Percentiles rank a stretch among this genome's conserved stretches.
Conservation (phyloP, 2,329 filamentous ascomycete species). For the Penicillium sp. region DNA sequence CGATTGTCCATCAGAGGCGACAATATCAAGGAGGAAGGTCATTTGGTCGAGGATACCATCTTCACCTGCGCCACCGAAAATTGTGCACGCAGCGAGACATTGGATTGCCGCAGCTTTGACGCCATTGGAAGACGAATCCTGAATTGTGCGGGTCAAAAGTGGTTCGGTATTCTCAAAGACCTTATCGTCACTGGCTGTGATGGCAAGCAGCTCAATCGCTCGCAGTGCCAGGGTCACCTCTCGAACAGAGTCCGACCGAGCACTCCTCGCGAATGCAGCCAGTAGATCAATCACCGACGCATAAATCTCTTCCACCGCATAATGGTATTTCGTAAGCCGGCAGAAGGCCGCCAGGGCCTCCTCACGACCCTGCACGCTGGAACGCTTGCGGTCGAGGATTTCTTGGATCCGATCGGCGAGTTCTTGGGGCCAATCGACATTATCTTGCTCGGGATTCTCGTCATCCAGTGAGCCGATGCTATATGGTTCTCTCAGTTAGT, state of each 20-base stretch:
- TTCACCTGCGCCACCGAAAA: conserved; percentile 72
- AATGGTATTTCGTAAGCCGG: conserved; percentile 68
- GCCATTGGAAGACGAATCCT: conserved; percentile 64
- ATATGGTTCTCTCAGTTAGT: conserved; percentile 14
- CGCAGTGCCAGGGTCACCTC: conserved; percentile 72
- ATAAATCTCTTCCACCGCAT: conserved; percentile 63
- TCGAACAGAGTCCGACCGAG: conserved; percentile 68
- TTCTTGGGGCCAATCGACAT: conserved; percentile 62
- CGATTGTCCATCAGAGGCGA: conserved; percentile 74
- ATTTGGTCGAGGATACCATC: conserved; percentile 71
- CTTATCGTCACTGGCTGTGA: conserved; percentile 65
- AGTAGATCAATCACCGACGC: conserved; percentile 62
- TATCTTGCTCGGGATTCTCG: conserved; percentile 55
- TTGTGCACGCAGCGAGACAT: conserved; percentile 68
- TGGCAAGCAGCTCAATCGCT: conserved; percentile 68
- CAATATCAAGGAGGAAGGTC: conserved; percentile 73
- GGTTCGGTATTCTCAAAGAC: conserved; percentile 65
- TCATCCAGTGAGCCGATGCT: conserved; percentile 70
- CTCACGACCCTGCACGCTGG: conserved; percentile 70
- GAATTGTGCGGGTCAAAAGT: conserved; percentile 62
- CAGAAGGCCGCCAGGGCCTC: conserved; percentile 62
- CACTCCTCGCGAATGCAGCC: conserved; percentile 66
- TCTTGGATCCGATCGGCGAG: conserved; percentile 68
- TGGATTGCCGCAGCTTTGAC: conserved; percentile 73
- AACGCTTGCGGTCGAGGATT: conserved; percentile 75